These are phyloP conservation scores for Porphyra umbilicalis DNA, from an alignment of 31 red algal species.

Conservation along the genomic window DNA sequence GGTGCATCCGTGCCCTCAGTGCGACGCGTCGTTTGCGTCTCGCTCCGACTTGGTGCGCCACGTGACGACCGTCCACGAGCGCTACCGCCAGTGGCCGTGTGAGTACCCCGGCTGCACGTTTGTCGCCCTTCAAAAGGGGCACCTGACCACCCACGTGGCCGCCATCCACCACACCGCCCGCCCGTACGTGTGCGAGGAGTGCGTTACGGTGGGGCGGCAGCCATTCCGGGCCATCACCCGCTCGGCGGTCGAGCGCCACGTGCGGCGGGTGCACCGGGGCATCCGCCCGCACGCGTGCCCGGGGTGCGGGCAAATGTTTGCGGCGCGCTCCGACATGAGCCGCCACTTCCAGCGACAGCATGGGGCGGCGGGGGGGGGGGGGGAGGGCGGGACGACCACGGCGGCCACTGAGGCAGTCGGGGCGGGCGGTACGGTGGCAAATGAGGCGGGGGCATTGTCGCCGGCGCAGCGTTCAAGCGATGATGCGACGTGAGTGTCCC, in stretches of 20 bases:
- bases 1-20: neutral
- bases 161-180: slow-evolving; percentile 43
- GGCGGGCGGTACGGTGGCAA: too few relatives aligned
- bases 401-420: too few relatives aligned
- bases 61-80: neutral
- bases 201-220: neutral
- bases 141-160: slow-evolving; percentile 61
- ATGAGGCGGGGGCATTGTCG: too few relatives aligned
- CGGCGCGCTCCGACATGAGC: neutral
- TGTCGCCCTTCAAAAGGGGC: slow-evolving; percentile 30
- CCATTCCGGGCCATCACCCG: neutral
- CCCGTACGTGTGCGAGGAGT: neutral
- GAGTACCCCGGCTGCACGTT: neutral
- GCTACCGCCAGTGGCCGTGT: neutral
- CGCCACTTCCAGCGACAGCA: neutral
- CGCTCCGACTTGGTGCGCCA: neutral
- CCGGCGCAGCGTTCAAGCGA: too few relatives aligned
- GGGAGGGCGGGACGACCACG: too few relatives aligned
- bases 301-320: neutral
- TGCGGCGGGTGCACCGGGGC: neutral
- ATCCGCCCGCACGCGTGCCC: neutral
- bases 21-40: neutral
- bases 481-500: too few relatives aligned
- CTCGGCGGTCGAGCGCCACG: neutral
- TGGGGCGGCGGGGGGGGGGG: neutral